Conservation (phyloP, 2,329 filamentous ascomycete species). For the Septoria petroselini region DNA sequence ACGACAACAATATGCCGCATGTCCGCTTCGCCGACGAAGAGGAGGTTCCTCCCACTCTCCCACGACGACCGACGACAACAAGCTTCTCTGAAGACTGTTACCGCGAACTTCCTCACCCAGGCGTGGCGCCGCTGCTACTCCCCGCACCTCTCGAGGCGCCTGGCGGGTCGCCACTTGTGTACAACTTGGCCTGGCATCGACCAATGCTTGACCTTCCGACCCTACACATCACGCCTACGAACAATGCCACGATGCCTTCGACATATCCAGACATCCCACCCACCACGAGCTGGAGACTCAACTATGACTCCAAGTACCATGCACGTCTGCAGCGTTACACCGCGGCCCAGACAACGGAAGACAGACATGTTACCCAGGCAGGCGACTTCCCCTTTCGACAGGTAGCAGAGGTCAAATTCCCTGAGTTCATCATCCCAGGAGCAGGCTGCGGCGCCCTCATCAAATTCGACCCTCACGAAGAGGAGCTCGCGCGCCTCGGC, state of each 20-base stretch:
- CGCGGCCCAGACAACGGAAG: neutral
- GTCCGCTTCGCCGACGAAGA: slow-evolving; percentile 1
- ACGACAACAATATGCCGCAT: neutral
- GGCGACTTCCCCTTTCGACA: slow-evolving; percentile 18
- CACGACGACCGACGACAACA: slow-evolving; percentile 6
- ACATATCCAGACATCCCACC: slow-evolving; percentile 8
- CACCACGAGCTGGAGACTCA: slow-evolving; percentile 15
- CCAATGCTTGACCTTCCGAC: slow-evolving; percentile 13
- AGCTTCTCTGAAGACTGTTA: slow-evolving; percentile 11
- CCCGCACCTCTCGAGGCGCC: neutral
- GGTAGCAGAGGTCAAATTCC: slow-evolving; percentile 13
- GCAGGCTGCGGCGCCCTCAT: slow-evolving; percentile 9
- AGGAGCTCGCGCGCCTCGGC: slow-evolving; percentile 12
- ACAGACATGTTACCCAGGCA: neutral
- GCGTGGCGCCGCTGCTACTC: neutral
- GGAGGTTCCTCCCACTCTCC: slow-evolving; percentile 1
- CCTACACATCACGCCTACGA: slow-evolving; percentile 7
- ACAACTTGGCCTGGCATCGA: slow-evolving; percentile 13
- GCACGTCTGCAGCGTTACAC: slow-evolving; percentile 12
- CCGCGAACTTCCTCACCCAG: neutral
- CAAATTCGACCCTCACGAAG: slow-evolving; percentile 18
- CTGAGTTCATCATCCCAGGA: slow-evolving; percentile 15
- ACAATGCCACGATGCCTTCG: slow-evolving; percentile 3
- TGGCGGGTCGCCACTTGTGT: slow-evolving; percentile 2
- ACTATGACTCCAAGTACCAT: slow-evolving; percentile 17